Percentiles rank a stretch among this genome's conserved stretches.
Evolutionary conservation across 345 rosid species (phyloP).

Genomic region (Linum trigynum): DNA sequence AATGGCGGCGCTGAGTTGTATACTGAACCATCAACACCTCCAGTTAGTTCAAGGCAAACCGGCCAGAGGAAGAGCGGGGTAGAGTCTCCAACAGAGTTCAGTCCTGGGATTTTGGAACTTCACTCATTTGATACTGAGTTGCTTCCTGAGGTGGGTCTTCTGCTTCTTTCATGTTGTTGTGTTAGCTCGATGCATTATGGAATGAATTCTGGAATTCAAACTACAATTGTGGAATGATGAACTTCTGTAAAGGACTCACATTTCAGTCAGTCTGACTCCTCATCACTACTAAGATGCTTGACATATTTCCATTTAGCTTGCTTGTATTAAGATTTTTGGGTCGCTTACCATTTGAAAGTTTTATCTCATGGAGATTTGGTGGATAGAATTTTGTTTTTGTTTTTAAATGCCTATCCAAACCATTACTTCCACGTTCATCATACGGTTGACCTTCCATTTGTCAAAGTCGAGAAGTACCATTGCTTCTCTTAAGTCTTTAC

Average conservation of each 20-base stretch:
- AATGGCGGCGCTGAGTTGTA: conserved; percentile 58
- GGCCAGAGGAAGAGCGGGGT: conserved; percentile 62
- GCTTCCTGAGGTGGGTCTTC: conserved; percentile 69
- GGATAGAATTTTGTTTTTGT: too few relatives aligned
- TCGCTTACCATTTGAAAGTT: neutral
- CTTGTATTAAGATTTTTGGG: neutral
- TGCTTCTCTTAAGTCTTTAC: too few relatives aligned
- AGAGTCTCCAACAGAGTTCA: conserved; percentile 60
- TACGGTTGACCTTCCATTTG: too few relatives aligned
- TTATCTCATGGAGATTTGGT: neutral
- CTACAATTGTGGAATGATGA: neutral
- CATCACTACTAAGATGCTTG: neutral
- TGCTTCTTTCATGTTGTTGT: neutral
- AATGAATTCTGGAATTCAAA: neutral
- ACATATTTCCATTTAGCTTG: neutral
- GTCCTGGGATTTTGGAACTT: conserved; percentile 98
- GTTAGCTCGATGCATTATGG: neutral
- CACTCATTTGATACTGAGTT: conserved; percentile 94
- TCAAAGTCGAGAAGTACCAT: too few relatives aligned
- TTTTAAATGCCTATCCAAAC: neutral
- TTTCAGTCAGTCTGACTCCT: neutral
- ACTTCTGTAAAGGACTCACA: neutral
- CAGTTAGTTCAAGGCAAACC: conserved; percentile 46
- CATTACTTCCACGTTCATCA: too few relatives aligned
- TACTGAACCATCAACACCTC: conserved; percentile 69